Percentiles rank a stretch among this genome's conserved stretches.
Conservation (phyloP, 805 yeast species). For the Monosporozyma aerobia region DNA sequence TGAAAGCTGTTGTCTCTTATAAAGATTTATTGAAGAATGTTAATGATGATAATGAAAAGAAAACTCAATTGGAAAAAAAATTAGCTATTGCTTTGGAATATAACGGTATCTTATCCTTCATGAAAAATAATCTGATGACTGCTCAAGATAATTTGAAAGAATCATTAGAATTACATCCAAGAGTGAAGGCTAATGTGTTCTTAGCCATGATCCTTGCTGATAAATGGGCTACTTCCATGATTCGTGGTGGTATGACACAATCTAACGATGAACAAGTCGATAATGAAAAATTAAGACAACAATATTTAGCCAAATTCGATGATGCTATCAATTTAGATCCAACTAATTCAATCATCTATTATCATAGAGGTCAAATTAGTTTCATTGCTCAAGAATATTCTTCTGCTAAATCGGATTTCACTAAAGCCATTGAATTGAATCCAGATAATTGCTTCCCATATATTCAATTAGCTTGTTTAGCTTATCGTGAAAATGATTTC, state of each 20-base stretch:
- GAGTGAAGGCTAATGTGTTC: constrained; percentile 74
- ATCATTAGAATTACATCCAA: constrained; percentile 59
- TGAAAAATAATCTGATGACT: constrained; percentile 59
- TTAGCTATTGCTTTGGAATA: constrained; percentile 75
- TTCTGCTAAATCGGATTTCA: constrained; percentile 66
- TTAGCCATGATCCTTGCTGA: constrained; percentile 81
- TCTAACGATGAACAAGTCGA: constrained; percentile 2
- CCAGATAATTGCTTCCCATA: constrained; percentile 72
- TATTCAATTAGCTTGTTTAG: constrained; percentile 87
- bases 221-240: constrained; percentile 47
- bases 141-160: constrained; percentile 58
- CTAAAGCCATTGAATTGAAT: constrained; percentile 65
- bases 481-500: constrained; percentile 57
- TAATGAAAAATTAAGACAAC: constrained; percentile 20
- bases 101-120: constrained; percentile 71
- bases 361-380: constrained; percentile 89
- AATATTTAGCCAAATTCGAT: constrained; percentile 62
- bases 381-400: constrained; percentile 69
- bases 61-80: constrained; percentile 26
- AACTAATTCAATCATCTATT: constrained; percentile 70
- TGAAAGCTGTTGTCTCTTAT: constrained; percentile 49
- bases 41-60: constrained; percentile 16
- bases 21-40: background rate
- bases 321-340: constrained; percentile 63
- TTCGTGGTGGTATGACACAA: constrained; percentile 16